These are phyloP conservation scores for Boletus sp. DNA, from an alignment of 768 basidiomycete genomes.

Conservation along the genomic window DNA sequence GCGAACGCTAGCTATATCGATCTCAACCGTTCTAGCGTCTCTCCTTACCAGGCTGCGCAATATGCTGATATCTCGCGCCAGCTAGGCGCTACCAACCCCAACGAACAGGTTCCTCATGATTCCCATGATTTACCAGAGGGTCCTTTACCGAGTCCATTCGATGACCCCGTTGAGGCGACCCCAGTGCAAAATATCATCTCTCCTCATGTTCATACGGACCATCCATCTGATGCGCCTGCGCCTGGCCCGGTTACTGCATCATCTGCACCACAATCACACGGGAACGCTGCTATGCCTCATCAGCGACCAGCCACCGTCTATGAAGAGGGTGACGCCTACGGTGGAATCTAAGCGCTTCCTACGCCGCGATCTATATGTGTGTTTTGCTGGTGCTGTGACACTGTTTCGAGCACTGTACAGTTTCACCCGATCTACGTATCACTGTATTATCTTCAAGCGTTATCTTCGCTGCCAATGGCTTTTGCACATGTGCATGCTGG, in stretches of 20 bases:
- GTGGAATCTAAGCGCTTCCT: constrained; percentile 49
- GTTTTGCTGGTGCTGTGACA: constrained; percentile 10
- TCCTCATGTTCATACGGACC: constrained; percentile 31
- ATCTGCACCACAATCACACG: constrained; percentile 9
- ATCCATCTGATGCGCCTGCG: constrained; percentile 16
- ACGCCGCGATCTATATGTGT: neutral
- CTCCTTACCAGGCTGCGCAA: constrained; percentile 74
- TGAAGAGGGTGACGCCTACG: constrained; percentile 67
- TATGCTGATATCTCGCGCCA: constrained; percentile 68
- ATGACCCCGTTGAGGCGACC: constrained; percentile 14
- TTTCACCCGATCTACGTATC: constrained; percentile 17
- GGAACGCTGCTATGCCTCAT: constrained; percentile 12
- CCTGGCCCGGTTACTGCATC: constrained; percentile 10
- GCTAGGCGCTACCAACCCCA: constrained; percentile 38
- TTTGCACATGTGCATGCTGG: constrained; percentile 19
- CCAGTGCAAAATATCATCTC: constrained; percentile 30
- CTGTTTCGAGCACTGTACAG: constrained; percentile 19
- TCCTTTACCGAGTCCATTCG: constrained; percentile 31
- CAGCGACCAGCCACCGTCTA: constrained; percentile 52
- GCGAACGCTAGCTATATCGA: constrained; percentile 54
- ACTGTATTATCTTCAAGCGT: constrained; percentile 23
- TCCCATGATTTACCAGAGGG: constrained; percentile 15
- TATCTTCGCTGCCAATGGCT: neutral
- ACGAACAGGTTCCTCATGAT: constrained; percentile 15
- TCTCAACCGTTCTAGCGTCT: constrained; percentile 64